Evolutionary conservation across 2,329 filamentous ascomycete species (phyloP), one percentile per base, ranked within the genome.

Genomic region (Cladophialophora exuberans): DNA sequence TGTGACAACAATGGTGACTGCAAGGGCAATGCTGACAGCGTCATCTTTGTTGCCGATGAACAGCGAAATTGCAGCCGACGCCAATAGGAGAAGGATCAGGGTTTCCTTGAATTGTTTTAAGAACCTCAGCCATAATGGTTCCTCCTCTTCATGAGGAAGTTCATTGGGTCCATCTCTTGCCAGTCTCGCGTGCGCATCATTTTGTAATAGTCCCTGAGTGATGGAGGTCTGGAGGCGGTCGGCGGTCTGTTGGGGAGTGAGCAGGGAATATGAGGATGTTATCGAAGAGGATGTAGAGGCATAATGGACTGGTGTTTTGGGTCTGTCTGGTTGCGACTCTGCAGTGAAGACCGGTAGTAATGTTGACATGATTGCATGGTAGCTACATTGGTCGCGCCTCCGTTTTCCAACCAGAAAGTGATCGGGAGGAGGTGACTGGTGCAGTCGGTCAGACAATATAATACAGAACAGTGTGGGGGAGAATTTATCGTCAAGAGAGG

Each of bases 51-150:
- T 99, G 47, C 92, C 91, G 72, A 99, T 87, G 38, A 97, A 73
- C 44, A 97, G 83, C 0, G 93, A 97, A 33, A 96, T 87, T 15
- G 82, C 87, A 0, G 94, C 93, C 2, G 94, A 97, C 5, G 85
- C 88, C 18, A 99, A 82, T 13, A 99, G 81, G n/a, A 99, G 81
- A 18, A 97, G 74, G 60, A 99, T 99, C 52, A 99, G 78, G 0
- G 94, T 93, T 69, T 99, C 94, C 69, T 95, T 91, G 71, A 99
- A 99, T 68, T 99, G 94, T 73, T 96, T 95, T 57, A 96, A 71
- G 66, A 99, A 99, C 56, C 94, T 89, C 50, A 97, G 76, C 91
- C 94, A 99, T 54, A 99, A 76, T 7, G 94, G 92, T 72, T 99
- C 94, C 1, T 93, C 90, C 51, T 90, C 86, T 56, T 97, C 92